phyloP scores from a whole-genome alignment of 2,329 filamentous ascomycete species.

The Cladosporium halotolerans region DNA sequence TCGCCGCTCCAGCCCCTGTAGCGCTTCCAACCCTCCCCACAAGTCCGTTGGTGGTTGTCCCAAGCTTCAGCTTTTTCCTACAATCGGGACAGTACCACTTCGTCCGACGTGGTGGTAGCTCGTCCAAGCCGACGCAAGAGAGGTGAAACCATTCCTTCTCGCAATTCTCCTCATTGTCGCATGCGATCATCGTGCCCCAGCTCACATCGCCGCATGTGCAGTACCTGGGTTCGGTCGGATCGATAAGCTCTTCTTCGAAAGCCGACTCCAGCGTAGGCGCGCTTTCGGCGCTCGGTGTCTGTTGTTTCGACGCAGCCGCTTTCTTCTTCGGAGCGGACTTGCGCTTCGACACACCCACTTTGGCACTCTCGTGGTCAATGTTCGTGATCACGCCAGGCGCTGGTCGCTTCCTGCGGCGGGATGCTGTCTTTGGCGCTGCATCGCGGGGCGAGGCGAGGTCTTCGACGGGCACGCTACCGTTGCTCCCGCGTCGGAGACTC shows the following conservation, averaged over 20 bases:
- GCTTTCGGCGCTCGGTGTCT: conserved; percentile 5
- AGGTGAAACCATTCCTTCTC: conserved; percentile 83
- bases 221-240: conserved; percentile 69
- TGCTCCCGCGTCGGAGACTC: conserved; percentile 39
- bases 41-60: conserved; percentile 11
- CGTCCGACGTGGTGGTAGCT: conserved; percentile 63
- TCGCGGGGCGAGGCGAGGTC: conserved; percentile 10
- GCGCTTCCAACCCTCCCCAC: conserved; percentile 1
- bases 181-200: conserved; percentile 77
- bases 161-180: conserved; percentile 72
- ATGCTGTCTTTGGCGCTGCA: conserved; percentile 17
- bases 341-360: conserved; percentile 64
- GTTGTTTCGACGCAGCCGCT: conserved; percentile 14
- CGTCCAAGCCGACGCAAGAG: conserved; percentile 63
- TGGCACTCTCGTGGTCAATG: conserved; percentile 51
- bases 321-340: conserved; percentile 65
- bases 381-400: conserved; percentile 63
- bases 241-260: conserved; percentile 45
- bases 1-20: conserved; percentile 3
- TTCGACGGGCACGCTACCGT: conserved; percentile 16
- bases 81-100: conserved; percentile 86
- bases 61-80: conserved; percentile 43
- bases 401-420: conserved; percentile 59
- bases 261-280: neutral
- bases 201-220: conserved; percentile 74